These are phyloP conservation scores for Neopestalotiopsis sp. DNA, from an alignment of 2,329 filamentous ascomycete species.

Conservation along the genomic window DNA sequence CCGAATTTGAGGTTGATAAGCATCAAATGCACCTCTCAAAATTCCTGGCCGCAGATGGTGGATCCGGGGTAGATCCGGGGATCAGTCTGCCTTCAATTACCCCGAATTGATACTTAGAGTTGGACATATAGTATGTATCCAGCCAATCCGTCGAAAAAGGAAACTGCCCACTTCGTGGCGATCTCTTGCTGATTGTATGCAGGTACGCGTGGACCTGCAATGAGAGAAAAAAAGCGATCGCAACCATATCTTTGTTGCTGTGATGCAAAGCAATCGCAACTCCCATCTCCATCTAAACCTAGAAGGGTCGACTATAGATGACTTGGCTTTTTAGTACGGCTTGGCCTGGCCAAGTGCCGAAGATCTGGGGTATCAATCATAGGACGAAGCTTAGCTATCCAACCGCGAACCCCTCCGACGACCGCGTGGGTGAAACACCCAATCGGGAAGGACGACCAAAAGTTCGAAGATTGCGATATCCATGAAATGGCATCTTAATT, in stretches of 20 bases:
- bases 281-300: background rate
- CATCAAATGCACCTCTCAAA: background rate
- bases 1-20: background rate
- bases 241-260: background rate
- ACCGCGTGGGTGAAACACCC: background rate
- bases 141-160: background rate
- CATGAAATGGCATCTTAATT: background rate
- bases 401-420: background rate
- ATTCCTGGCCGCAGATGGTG: background rate
- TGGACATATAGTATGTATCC: background rate
- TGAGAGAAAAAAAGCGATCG: background rate
- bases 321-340: background rate
- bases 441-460: background rate
- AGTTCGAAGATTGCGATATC: background rate
- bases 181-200: background rate
- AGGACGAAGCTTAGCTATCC: background rate
- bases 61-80: slow-evolving; percentile 1
- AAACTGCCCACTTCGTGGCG: background rate
- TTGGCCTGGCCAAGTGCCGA: background rate
- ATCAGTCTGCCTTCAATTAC: background rate
- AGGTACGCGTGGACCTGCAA: background rate
- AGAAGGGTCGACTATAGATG: background rate
- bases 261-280: background rate
- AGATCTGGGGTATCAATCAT: background rate
- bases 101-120: background rate